Base-by-base conservation (phyloP, 2,329 filamentous ascomycete genomes). In the Drechslerella dactyloides region DNA sequence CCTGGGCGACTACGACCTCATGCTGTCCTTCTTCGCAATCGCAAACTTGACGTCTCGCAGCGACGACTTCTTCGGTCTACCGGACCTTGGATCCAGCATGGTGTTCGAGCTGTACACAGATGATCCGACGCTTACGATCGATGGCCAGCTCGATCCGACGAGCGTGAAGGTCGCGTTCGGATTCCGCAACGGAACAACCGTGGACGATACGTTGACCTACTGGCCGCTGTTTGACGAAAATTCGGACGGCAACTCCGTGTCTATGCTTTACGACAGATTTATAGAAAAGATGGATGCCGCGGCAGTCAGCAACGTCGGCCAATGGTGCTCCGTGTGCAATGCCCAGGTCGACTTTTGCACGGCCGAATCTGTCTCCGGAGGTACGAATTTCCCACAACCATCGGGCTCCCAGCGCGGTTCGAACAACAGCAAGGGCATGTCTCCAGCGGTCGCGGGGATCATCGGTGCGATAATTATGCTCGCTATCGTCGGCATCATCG, bases 31-130 rank as follows among this genome's bases (percentile, higher is more conserved):
- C 44, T 72, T 72, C 51, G 60, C 68, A 2, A 33, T 72, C 10
- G 60, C 68, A 17, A 65, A 65, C 21, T 44, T 72, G 44, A 54
- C 68, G 17, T 72, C 68, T 13, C 68, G 68, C 17, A 65, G 60
- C 33, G 23, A 59, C n/a, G 42, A 65, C 19, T 72, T 72, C 48
- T 61, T 55, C 23, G 68, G 68, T 2, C n/a, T 72, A 2, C 68
- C 68, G 10, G 68, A 72, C 50, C 19, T 72, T 13, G 68, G 68
- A 6, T 64, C 68, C n/a, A 72, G 68, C 44, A 72, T 72, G 60
- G 60, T 72, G 0, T 72, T 72, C n/a, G 68, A 72, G 17, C 27
- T 72, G 8, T 72, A 65, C 55, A 72, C 68, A 3, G 68, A 72
- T 24, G 68, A 72, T 33, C 21, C 51, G 23, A 56, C 52, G 4